Conservation (phyloP, 768 basidiomycete genomes). For the Lactifluus pinguis region DNA sequence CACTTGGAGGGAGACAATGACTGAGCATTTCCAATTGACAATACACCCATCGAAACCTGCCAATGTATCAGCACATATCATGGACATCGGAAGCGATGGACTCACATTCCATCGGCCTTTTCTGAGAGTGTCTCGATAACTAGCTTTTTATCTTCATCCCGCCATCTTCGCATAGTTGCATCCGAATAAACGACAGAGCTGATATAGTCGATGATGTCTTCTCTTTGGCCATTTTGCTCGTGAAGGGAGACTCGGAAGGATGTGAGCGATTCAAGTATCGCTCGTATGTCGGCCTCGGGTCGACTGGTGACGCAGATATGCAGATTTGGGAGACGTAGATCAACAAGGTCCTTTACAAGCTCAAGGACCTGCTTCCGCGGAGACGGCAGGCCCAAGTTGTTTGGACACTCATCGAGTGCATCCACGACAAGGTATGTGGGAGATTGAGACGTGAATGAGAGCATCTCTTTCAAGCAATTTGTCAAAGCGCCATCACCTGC, state of each 20-base stretch:
- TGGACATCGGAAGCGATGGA: fast-evolving
- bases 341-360: not conserved
- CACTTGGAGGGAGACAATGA: not conserved
- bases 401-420: constrained; percentile 6
- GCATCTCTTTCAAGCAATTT: not conserved
- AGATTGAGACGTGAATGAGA: not conserved
- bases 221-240: not conserved
- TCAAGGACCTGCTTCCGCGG: not conserved
- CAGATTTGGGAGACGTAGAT: not conserved
- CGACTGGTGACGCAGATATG: not conserved
- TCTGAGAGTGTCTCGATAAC: constrained; percentile 1
- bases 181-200: not conserved
- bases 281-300: not conserved
- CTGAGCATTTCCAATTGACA: constrained; percentile 1
- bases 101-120: constrained; percentile 6
- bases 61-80: no score
- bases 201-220: not conserved
- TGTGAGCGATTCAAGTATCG: not conserved
- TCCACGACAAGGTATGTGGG: not conserved
- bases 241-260: constrained; percentile 1
- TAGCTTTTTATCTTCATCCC: not conserved
- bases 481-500: not conserved
- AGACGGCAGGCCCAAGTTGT: not conserved
- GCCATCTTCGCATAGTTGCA: not conserved
- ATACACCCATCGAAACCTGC: not conserved